Conservation (phyloP, 306 rosid genomes). For the Quercus engelmannii region DNA sequence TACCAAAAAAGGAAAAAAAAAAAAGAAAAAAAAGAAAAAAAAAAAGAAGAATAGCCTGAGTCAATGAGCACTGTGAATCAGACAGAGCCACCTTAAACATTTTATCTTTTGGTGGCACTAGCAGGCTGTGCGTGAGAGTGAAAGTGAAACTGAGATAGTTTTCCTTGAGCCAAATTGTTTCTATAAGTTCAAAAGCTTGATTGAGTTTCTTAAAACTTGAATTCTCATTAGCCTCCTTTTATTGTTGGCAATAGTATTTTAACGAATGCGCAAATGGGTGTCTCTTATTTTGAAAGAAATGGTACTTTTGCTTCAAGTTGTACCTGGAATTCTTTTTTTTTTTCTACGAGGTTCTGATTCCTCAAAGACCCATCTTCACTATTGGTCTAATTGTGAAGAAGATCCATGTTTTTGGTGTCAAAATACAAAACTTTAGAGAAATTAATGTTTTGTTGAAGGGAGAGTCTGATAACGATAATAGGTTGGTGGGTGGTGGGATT, state of each 20-base stretch:
- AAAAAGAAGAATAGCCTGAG: too few relatives aligned
- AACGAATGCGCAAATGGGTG: conserved; percentile 36
- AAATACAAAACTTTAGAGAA: conserved; percentile 19
- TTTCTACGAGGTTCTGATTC: conserved; percentile 29
- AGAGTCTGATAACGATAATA: conserved; percentile 31
- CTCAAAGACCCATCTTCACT: conserved; percentile 32
- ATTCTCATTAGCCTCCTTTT: too few relatives aligned
- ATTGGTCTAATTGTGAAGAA: conserved; percentile 23
- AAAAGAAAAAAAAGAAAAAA: too few relatives aligned
- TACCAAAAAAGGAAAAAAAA: too few relatives aligned
- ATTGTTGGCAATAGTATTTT: conserved; percentile 19
- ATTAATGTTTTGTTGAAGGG: conserved; percentile 41
- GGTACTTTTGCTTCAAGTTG: conserved; percentile 24
- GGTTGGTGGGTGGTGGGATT: conserved; percentile 29
- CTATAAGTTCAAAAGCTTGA: too few relatives aligned
- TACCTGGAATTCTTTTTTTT: conserved; percentile 14
- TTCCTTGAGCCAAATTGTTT: too few relatives aligned
- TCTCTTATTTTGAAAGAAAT: conserved; percentile 33
- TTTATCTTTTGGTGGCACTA: too few relatives aligned
- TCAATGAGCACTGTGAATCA: too few relatives aligned
- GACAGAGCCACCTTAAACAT: too few relatives aligned
- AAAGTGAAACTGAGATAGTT: too few relatives aligned
- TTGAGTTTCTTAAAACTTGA: too few relatives aligned
- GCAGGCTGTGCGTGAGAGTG: too few relatives aligned
- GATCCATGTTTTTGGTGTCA: conserved; percentile 6